Conservation (phyloP, 306 rosid species). For the Leucaena leucocephala region DNA sequence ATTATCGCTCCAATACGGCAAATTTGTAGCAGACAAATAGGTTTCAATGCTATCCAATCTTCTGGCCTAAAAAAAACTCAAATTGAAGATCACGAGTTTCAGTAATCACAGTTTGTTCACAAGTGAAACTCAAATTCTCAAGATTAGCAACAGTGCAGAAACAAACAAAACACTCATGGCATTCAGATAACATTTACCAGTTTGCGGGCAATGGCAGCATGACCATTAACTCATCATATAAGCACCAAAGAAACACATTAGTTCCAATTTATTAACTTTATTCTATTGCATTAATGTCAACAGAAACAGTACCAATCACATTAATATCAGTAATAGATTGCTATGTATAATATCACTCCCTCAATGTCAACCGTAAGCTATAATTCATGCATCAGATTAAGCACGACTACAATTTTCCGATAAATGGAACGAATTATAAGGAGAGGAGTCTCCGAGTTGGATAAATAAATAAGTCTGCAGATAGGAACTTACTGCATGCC, state of each 20-base stretch:
- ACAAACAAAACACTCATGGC: background rate
- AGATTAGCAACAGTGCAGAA: constrained; percentile 11
- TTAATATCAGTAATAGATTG: background rate
- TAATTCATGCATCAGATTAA: background rate
- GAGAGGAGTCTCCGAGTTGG: background rate
- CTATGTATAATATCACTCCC: background rate
- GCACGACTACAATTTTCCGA: background rate
- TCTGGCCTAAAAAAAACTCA: constrained; percentile 68
- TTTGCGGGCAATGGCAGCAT: background rate
- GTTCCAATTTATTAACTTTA: constrained; percentile 5
- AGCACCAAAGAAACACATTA: background rate
- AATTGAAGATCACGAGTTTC: constrained; percentile 27
- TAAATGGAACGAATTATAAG: background rate
- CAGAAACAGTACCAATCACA: background rate
- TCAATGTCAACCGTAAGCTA: background rate
- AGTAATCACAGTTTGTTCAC: constrained; percentile 25
- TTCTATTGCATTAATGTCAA: constrained; percentile 13
- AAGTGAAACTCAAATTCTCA: constrained; percentile 10
- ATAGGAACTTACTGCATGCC: constrained; percentile 88
- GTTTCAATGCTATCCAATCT: constrained; percentile 79
- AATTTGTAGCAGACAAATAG: constrained; percentile 76
- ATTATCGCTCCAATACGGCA: constrained; percentile 85
- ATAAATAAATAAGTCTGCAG: constrained; percentile 16
- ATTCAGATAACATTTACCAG: constrained; percentile 6
- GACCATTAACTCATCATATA: background rate